Conservation (phyloP, 176 grass and related monocot genomes). For the Lolium rigidum region DNA sequence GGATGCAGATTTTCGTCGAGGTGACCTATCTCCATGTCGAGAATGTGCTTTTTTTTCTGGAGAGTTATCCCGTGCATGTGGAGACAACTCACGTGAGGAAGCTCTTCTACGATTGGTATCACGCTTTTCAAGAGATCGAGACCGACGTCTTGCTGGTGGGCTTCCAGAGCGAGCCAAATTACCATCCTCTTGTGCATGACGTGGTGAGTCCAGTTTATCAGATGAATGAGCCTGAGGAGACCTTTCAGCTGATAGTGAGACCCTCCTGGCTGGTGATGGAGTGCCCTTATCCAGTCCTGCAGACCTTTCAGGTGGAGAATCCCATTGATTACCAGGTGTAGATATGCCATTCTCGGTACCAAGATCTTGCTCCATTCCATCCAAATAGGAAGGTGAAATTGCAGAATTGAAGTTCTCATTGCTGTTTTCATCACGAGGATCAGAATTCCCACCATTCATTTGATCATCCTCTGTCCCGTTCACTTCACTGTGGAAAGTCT, state of each 20-base stretch:
- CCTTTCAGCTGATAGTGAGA: constrained; percentile 46
- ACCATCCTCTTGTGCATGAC: constrained; percentile 32
- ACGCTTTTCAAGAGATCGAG: constrained; percentile 62
- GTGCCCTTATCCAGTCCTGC: constrained; percentile 50
- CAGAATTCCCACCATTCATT: constrained; percentile 53
- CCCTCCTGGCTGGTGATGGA: constrained; percentile 48
- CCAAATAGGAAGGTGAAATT: constrained; percentile 43
- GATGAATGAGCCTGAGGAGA: constrained; percentile 43
- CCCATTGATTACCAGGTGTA: constrained; percentile 40
- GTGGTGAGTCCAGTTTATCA: constrained; percentile 39
- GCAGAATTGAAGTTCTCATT: constrained; percentile 52
- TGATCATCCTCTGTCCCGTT: constrained; percentile 47
- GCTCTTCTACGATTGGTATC: constrained; percentile 46
- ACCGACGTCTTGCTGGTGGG: constrained; percentile 38
- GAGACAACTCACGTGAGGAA: constrained; percentile 57
- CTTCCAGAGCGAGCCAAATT: constrained; percentile 52
- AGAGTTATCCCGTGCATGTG: constrained; percentile 44
- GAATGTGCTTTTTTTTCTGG: constrained; percentile 41
- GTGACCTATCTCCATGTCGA: constrained; percentile 52
- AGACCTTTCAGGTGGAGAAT: constrained; percentile 51
- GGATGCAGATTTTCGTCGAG: constrained; percentile 47
- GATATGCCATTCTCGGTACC: constrained; percentile 46
- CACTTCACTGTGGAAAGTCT: constrained; percentile 47
- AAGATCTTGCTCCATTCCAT: constrained; percentile 42
- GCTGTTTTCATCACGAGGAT: constrained; percentile 35